Percentiles rank a stretch among this genome's conserved stretches.
These are phyloP conservation scores for Mucor ambiguus DNA, from an alignment of 371 early-diverging fungal species.

Conservation along the genomic window DNA sequence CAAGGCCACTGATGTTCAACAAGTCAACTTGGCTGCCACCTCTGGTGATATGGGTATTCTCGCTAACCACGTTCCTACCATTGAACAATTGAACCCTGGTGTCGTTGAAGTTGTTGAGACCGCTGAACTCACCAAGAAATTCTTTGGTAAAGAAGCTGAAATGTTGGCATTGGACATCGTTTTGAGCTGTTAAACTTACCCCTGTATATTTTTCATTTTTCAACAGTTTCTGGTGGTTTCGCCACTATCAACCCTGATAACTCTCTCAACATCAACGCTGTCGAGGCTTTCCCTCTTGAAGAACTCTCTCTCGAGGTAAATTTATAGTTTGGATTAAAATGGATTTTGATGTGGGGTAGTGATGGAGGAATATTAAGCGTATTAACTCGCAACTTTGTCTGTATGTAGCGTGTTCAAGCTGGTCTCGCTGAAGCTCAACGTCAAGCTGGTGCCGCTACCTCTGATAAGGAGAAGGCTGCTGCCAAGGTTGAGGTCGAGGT, in stretches of 20 bases:
- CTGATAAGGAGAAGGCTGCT: constrained; percentile 83
- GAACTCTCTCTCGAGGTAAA: constrained; percentile 80
- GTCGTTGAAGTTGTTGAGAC: constrained; percentile 83
- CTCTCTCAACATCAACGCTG: constrained; percentile 94
- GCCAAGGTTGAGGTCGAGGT: constrained; percentile 91
- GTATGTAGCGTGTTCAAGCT: constrained; percentile 69
- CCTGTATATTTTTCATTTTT: constrained; percentile 9
- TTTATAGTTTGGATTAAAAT: neutral
- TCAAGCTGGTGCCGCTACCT: constrained; percentile 53
- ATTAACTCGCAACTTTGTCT: neutral
- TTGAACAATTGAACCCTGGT: constrained; percentile 96
- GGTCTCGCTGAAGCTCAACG: constrained; percentile 88
- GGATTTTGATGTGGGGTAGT: neutral
- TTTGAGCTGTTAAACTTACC: constrained; percentile 3
- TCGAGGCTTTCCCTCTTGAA: constrained; percentile 92
- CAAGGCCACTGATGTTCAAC: constrained; percentile 80
- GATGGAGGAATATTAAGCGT: neutral
- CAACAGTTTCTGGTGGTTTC: constrained; percentile 93
- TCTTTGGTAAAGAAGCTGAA: constrained; percentile 72
- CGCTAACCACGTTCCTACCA: constrained; percentile 96
- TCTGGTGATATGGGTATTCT: constrained; percentile 99
- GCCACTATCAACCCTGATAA: constrained; percentile 97
- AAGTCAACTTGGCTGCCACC: constrained; percentile 93
- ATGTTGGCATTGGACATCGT: neutral
- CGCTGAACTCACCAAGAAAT: constrained; percentile 84